These are phyloP conservation scores for Leucoagaricus sp. DNA, from an alignment of 1,284 basidiomycete genomes.

Conservation along the genomic window DNA sequence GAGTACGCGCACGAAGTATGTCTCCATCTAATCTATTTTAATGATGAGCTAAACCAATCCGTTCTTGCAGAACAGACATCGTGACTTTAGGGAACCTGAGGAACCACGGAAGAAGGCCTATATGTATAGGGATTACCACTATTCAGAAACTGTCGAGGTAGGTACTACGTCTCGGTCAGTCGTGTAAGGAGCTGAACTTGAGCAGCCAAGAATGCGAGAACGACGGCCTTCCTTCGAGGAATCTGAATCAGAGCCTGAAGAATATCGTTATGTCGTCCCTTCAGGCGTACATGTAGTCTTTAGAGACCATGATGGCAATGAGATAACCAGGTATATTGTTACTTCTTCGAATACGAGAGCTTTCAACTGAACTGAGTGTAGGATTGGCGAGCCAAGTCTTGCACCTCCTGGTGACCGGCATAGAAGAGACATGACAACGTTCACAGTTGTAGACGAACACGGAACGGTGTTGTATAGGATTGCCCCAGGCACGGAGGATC, in stretches of 20 bases:
- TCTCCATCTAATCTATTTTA: neutral
- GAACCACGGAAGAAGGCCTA: constrained; percentile 8
- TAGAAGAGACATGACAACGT: constrained; percentile 15
- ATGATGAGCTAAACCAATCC: neutral
- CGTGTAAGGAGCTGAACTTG: neutral
- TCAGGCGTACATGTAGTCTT: constrained; percentile 68
- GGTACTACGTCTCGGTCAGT: neutral
- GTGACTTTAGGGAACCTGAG: neutral
- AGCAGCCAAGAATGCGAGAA: constrained; percentile 27
- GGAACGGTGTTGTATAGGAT: constrained; percentile 17
- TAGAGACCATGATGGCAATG: constrained; percentile 64
- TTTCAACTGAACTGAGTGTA: neutral
- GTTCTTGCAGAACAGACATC: neutral
- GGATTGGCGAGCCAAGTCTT: constrained; percentile 11
- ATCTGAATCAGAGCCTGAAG: constrained; percentile 33
- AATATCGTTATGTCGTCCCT: constrained; percentile 66
- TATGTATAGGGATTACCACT: constrained; percentile 10
- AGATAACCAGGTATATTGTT: constrained; percentile 57
- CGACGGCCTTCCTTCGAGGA: constrained; percentile 26
- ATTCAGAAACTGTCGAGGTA: constrained; percentile 22
- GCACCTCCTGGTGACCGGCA: neutral
- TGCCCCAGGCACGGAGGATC: constrained; percentile 1
- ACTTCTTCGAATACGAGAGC: no score
- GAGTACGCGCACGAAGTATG: constrained; percentile 2
- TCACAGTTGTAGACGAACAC: constrained; percentile 18